phyloP scores from a whole-genome alignment of 2,329 filamentous ascomycete genomes.

The Colletotrichum musicola region DNA sequence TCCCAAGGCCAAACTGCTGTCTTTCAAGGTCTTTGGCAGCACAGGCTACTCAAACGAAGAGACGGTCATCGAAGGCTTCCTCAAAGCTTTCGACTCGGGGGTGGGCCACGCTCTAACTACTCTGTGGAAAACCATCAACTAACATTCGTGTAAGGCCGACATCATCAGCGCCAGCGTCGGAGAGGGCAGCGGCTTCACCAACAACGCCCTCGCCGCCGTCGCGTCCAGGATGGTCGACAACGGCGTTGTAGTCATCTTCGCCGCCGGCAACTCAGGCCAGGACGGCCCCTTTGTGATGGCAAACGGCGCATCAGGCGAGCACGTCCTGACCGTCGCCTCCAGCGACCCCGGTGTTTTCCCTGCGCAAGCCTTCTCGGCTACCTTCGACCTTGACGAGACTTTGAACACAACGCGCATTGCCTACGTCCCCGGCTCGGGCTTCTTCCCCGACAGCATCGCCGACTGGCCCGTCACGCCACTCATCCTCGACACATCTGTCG shows the following conservation, averaged over 20 bases:
- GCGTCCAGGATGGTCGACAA: constrained; percentile 57
- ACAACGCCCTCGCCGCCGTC: constrained; percentile 57
- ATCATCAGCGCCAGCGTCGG: constrained; percentile 58
- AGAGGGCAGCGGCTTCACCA: constrained; percentile 52
- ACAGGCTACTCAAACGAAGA: constrained; percentile 34
- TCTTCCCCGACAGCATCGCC: constrained; percentile 25
- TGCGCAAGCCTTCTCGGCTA: constrained; percentile 8
- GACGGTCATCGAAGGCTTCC: constrained; percentile 49
- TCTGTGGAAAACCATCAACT: too few relatives aligned
- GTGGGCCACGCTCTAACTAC: too few relatives aligned
- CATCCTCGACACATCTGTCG: constrained; percentile 42
- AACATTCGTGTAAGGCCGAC: constrained; percentile 42
- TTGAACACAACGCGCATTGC: not conserved
- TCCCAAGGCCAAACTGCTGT: constrained; percentile 44
- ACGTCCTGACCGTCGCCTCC: constrained; percentile 58
- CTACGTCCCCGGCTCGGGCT: constrained; percentile 13
- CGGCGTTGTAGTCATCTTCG: constrained; percentile 63
- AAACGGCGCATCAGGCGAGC: constrained; percentile 54
- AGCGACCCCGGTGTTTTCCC: constrained; percentile 20
- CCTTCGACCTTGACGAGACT: constrained; percentile 8
- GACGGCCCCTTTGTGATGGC: constrained; percentile 60
- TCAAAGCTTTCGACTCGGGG: constrained; percentile 51
- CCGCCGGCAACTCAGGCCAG: constrained; percentile 64
- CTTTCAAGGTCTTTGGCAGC: constrained; percentile 46
- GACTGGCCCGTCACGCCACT: constrained; percentile 44